Percentiles rank a stretch among this genome's conserved stretches.
phyloP scores from a whole-genome alignment of 2,329 filamentous ascomycete genomes.

The Xylariaceae sp. region DNA sequence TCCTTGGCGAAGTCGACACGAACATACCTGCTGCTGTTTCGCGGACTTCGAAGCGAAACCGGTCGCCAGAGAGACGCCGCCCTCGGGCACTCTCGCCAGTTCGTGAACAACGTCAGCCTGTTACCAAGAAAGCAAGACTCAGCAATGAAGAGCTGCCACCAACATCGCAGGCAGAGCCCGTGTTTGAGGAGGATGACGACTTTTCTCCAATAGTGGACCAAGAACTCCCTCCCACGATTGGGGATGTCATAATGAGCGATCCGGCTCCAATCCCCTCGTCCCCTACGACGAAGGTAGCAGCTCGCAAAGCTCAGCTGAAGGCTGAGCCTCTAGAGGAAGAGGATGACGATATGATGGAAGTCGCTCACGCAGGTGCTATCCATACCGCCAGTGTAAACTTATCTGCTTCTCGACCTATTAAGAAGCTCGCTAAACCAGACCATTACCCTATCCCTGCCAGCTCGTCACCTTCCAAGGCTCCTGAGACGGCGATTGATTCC shows the following conservation, averaged over 20 bases:
- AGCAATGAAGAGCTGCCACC: conserved; percentile 45
- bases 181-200: conserved; percentile 51
- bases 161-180: conserved; percentile 47
- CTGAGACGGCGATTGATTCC: conserved; percentile 64
- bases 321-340: conserved; percentile 54
- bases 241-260: conserved; percentile 75
- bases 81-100: conserved; percentile 76
- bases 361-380: conserved; percentile 70
- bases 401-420: conserved; percentile 71
- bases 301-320: conserved; percentile 60
- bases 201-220: conserved; percentile 57
- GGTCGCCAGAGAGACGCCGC: conserved; percentile 73
- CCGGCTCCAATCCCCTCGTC: conserved; percentile 69
- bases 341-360: conserved; percentile 79
- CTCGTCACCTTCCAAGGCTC: conserved; percentile 68
- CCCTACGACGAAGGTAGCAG: conserved; percentile 72
- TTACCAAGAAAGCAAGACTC: conserved; percentile 54
- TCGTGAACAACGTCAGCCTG: conserved; percentile 46
- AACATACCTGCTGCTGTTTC: conserved; percentile 58
- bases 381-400: conserved; percentile 76
- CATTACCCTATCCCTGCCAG: conserved; percentile 66
- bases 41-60: conserved; percentile 57
- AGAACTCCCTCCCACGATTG: conserved; percentile 37
- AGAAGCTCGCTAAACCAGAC: conserved; percentile 66
- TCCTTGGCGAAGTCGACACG: conserved; percentile 83